These are phyloP conservation scores for Stylosanthes scabra DNA, from an alignment of 331 rosid genomes.

Conservation along the genomic window DNA sequence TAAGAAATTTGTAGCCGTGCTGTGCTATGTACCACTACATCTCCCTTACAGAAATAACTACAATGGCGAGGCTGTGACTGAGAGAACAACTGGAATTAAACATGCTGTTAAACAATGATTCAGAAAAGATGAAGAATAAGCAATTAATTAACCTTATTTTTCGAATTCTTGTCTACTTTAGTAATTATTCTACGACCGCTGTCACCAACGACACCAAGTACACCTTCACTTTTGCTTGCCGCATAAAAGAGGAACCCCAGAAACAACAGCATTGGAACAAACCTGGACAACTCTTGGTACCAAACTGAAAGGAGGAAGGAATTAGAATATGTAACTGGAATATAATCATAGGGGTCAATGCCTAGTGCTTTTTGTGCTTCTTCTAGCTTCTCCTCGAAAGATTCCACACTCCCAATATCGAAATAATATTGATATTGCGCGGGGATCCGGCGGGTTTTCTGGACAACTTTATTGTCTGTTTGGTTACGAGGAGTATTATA, in stretches of 20 bases:
- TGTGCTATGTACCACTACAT: too few relatives aligned
- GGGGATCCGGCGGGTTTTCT: slow-evolving; percentile 44
- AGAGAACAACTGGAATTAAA: too few relatives aligned
- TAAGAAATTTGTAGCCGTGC: too few relatives aligned
- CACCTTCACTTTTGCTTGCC: slow-evolving; percentile 79
- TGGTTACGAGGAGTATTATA: slow-evolving; percentile 57
- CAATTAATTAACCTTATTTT: slow-evolving; percentile 60
- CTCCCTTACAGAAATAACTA: too few relatives aligned
- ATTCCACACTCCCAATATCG: slow-evolving; percentile 86
- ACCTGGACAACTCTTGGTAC: slow-evolving; percentile 66
- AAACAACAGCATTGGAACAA: slow-evolving; percentile 76
- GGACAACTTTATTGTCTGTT: slow-evolving; percentile 56
- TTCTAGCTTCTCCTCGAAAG: slow-evolving; percentile 94
- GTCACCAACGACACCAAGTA: slow-evolving; percentile 75
- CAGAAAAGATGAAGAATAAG: too few relatives aligned
- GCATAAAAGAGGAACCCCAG: slow-evolving; percentile 58
- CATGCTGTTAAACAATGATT: too few relatives aligned
- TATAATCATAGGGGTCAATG: slow-evolving; percentile 74
- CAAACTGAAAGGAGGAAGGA: slow-evolving; percentile 22
- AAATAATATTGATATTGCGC: slow-evolving; percentile 68
- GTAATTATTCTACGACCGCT: slow-evolving; percentile 84
- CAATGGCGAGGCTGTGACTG: too few relatives aligned
- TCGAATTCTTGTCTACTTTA: slow-evolving; percentile 84
- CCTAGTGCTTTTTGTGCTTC: slow-evolving; percentile 81
- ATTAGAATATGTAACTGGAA: slow-evolving; percentile 62